Base-by-base conservation (phyloP, 2,329 filamentous ascomycete species). In the Torrubiellomyces zombiae region DNA sequence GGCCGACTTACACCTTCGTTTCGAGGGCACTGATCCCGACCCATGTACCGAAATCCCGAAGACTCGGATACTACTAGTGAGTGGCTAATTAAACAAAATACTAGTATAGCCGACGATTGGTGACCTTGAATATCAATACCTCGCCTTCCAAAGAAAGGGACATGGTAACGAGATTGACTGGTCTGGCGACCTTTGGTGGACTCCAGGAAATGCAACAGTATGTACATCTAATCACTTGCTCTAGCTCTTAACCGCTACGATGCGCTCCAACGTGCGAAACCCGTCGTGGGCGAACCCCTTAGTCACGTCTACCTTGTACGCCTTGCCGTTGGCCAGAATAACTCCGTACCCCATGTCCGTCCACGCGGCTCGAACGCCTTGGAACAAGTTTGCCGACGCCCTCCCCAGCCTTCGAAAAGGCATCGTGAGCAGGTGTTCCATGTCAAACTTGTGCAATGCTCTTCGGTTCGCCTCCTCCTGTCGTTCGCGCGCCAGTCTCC, bases 261-360 rank as follows among this genome's bases (percentile, higher is more conserved):
- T 39, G 33, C 61, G 56, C 45, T 75, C 69, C 26, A 75, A 41
- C 4, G 64, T 64, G 27, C 53, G 55, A 21, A 72, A 72, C 4
- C 61, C 53, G 20, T 75, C 69, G 24, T 72, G 52, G 13, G 63
- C 63, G 51, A 65, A 71, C 1, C 64, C 67, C 19, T 57, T 56
- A 3, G 52, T 53, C 10, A 71, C 52, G 35, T 74, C 69, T 13
- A 75, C 43, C 49, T 70, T 73, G 41, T 66, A 70, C 26, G 48
- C 44, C 17, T 50, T 42, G 11, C 52, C 58, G 8, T 60, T 48
- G 9, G 69, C 48, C 25, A 42, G 44, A 24, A 75, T 48, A 28
- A 54, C 51, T 19, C 58, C 53, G 32, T 68, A 72, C 0, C 68
- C 69, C 28, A 66, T 63, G 27, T 66, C 57, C 10, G 60, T 63